Percentiles rank a stretch among this genome's conserved stretches.
Conservation (phyloP, 2,329 filamentous ascomycete species). For the Claviceps maximensis region DNA sequence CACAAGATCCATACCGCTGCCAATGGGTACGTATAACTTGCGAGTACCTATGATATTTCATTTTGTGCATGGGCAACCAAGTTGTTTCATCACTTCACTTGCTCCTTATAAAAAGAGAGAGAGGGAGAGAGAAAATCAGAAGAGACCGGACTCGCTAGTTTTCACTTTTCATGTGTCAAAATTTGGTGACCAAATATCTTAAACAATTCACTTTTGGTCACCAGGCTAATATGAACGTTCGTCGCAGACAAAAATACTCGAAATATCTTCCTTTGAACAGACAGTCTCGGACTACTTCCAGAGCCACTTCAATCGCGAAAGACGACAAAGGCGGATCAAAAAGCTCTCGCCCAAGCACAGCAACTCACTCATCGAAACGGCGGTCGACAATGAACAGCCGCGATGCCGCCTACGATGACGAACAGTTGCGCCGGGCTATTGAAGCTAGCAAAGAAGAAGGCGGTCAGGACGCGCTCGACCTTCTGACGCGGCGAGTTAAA, state of each 20-base stretch:
- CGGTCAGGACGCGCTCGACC: conserved; percentile 34
- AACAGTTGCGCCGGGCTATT: conserved; percentile 75
- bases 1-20: conserved; percentile 70
- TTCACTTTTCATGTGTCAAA: too few species aligned
- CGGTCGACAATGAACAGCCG: conserved; percentile 96
- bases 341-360: conserved; percentile 38
- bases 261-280: conserved; percentile 50
- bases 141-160: background rate
- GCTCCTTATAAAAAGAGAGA: too few species aligned
- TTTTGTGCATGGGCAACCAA: background rate
- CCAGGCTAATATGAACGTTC: conserved; percentile 23
- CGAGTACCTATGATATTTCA: background rate
- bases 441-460: conserved; percentile 87
- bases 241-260: conserved; percentile 48
- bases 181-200: too few species aligned
- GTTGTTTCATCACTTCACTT: too few species aligned
- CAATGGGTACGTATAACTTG: conserved; percentile 59
- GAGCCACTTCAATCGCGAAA: conserved; percentile 53
- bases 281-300: conserved; percentile 41
- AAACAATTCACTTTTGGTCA: too few species aligned
- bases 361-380: conserved; percentile 56
- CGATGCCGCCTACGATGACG: conserved; percentile 89
- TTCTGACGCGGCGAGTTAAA: conserved; percentile 56
- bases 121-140: too few species aligned
- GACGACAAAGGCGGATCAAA: conserved; percentile 44